Percentiles rank a stretch among this genome's conserved stretches.
Conservation (phyloP, 106 monocot genomes). For the Phalaenopsis equestris region DNA sequence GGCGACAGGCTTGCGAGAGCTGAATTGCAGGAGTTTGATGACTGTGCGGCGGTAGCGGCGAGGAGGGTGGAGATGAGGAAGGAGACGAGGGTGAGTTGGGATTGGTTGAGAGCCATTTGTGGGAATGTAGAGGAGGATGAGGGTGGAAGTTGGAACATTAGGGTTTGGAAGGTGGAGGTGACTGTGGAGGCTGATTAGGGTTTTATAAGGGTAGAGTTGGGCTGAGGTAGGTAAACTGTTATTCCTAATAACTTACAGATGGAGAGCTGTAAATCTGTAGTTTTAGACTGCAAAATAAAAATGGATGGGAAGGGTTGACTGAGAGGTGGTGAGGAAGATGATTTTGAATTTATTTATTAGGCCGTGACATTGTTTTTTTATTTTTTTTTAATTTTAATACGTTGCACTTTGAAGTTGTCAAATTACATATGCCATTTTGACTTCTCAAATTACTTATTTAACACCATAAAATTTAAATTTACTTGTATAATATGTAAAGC, state of each 20-base stretch:
- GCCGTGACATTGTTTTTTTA: no score
- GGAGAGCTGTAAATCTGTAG: no score
- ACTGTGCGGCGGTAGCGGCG: background rate
- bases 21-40: slow-evolving; percentile 3
- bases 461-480: no score
- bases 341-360: no score
- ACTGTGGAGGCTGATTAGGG: background rate
- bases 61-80: background rate
- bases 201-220: background rate
- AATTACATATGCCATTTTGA: no score
- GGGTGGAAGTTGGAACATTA: background rate
- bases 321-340: no score
- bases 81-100: background rate
- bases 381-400: no score
- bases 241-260: background rate
- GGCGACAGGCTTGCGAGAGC: slow-evolving; percentile 14
- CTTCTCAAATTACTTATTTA: no score
- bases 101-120: background rate
- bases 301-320: no score
- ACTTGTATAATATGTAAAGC: no score
- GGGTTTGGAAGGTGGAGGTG: background rate
- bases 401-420: no score
- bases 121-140: background rate
- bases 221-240: background rate
- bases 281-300: no score